Conservation (phyloP, 768 basidiomycete genomes). For the Paxillus rubicundulus region DNA sequence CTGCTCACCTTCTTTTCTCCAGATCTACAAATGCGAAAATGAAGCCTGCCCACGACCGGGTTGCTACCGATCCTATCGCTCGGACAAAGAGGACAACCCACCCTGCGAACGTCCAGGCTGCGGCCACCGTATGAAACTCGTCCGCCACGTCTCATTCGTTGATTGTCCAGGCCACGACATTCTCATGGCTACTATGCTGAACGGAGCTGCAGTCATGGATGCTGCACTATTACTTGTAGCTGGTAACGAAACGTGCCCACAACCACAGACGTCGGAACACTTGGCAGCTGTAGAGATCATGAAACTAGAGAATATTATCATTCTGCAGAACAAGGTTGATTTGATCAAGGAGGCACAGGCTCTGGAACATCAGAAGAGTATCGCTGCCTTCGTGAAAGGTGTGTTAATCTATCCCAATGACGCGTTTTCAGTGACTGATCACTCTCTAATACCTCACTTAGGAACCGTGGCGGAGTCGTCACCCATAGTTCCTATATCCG, state of each 20-base stretch:
- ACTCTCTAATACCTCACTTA: constrained; percentile 25
- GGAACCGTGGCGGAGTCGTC: constrained; percentile 97
- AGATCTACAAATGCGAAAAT: constrained; percentile 99
- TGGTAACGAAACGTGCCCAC: constrained; percentile 98
- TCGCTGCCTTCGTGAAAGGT: constrained; percentile 94
- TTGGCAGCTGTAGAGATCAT: constrained; percentile 99
- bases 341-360: constrained; percentile 94
- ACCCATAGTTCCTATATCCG: constrained; percentile 98
- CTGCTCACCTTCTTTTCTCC: constrained; percentile 2
- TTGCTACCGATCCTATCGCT: constrained; percentile 90
- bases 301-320: constrained; percentile 97
- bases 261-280: constrained; percentile 98
- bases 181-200: constrained; percentile 99
- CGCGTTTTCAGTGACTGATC: neutral
- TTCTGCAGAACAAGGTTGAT: constrained; percentile 98
- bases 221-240: constrained; percentile 94
- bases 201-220: constrained; percentile 99
- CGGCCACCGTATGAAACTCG: constrained; percentile 82
- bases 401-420: constrained; percentile 10
- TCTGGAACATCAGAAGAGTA: constrained; percentile 94
- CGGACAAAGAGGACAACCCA: constrained; percentile 91
- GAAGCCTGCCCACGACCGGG: constrained; percentile 89
- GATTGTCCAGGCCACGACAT: constrained; percentile 98
- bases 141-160: constrained; percentile 98
- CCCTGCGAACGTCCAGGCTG: constrained; percentile 94